Conservation (phyloP, 2,329 filamentous ascomycete genomes). For the Septoria petroselini region DNA sequence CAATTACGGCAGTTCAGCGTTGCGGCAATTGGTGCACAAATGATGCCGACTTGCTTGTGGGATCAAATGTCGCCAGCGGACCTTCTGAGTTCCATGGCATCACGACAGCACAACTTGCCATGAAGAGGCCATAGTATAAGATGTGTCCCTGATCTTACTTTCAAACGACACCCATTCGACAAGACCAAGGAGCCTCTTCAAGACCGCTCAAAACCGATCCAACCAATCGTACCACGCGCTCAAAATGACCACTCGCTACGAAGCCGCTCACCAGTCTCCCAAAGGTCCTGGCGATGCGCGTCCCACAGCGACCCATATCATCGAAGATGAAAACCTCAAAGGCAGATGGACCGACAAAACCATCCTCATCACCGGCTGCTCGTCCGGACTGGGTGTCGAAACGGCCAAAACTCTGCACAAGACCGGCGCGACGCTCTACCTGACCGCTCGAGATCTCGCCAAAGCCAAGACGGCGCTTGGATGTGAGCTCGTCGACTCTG, state of each 20-base stretch:
- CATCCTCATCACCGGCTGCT: conserved; percentile 42
- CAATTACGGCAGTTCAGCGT: too few species aligned
- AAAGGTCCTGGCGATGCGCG: conserved; percentile 1
- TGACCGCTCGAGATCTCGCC: conserved; percentile 2
- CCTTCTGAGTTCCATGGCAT: too few species aligned
- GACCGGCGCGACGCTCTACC: conserved; percentile 3
- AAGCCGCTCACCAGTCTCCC: not conserved
- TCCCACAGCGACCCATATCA: conserved; percentile 20
- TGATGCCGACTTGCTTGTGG: too few species aligned
- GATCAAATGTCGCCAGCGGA: too few species aligned
- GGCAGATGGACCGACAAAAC: conserved; percentile 38
- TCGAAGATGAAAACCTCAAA: conserved; percentile 31
- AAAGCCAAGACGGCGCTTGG: conserved; percentile 5
- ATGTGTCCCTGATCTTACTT: too few species aligned
- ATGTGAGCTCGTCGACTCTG: not conserved
- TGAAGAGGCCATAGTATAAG: too few species aligned
- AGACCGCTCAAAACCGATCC: too few species aligned
- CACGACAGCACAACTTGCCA: too few species aligned
- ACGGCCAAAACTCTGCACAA: conserved; percentile 41
- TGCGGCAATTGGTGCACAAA: too few species aligned
- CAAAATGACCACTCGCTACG: not conserved
- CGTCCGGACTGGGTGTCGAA: conserved; percentile 44
- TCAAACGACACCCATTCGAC: too few species aligned
- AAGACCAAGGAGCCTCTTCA: too few species aligned
- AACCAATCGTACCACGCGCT: not conserved